Conservation (phyloP, 2,329 filamentous ascomycete genomes). For the Xylariomycetidae sp. region DNA sequence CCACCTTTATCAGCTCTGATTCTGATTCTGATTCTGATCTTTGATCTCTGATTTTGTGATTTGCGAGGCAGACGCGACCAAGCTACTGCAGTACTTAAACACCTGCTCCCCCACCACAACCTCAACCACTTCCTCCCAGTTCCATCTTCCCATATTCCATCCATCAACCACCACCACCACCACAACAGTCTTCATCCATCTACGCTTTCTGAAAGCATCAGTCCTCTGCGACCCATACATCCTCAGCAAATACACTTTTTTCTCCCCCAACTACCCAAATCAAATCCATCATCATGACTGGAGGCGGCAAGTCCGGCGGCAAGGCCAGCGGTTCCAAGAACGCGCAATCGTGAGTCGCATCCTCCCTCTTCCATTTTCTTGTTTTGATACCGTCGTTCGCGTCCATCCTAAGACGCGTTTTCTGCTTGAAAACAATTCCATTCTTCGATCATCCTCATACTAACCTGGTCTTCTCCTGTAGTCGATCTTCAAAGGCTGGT, state of each 20-base stretch:
- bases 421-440: conserved; percentile 8
- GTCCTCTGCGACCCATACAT: conserved; percentile 14
- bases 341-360: conserved; percentile 85
- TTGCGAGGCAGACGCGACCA: conserved; percentile 23
- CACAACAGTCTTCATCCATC: conserved; percentile 18
- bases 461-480: conserved; percentile 40
- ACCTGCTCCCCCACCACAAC: conserved; percentile 26
- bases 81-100: conserved; percentile 31
- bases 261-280: conserved; percentile 29
- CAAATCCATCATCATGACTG: conserved; percentile 83
- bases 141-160: conserved; percentile 31
- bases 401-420: conserved; percentile 43
- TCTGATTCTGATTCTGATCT: too few relatives aligned
- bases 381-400: background rate
- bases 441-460: conserved; percentile 19
- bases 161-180: conserved; percentile 25
- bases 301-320: conserved; percentile 99
- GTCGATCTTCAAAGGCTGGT: conserved; percentile 98
- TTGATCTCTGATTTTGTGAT: conserved; percentile 21
- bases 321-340: conserved; percentile 99
- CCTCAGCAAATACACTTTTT: conserved; percentile 12
- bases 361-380: conserved; percentile 2
- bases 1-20: too few relatives aligned
- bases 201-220: conserved; percentile 18
- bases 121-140: conserved; percentile 28